These are phyloP conservation scores for Solanum chilense DNA, from an alignment of 257 asterid species.

Conservation along the genomic window DNA sequence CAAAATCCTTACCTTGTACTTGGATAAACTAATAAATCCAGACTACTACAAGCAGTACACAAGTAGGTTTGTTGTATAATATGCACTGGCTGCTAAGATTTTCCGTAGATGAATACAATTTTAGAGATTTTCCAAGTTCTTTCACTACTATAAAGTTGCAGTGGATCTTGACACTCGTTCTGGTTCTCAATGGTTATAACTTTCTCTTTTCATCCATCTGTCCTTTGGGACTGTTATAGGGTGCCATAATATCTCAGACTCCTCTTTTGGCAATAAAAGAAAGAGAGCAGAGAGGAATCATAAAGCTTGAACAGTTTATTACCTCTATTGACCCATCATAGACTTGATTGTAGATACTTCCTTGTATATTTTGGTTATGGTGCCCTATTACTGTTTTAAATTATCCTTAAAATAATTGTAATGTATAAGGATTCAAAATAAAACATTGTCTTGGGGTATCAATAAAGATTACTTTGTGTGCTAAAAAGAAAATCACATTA, in stretches of 20 bases:
- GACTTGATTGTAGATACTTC: not conserved
- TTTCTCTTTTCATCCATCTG: not conserved
- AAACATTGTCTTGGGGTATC: not conserved
- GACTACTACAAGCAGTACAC: not conserved
- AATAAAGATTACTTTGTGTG: not conserved
- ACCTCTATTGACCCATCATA: not conserved
- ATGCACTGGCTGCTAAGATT: not conserved
- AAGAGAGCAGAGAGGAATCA: not conserved
- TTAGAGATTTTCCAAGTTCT: not conserved
- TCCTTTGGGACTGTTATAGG: not conserved
- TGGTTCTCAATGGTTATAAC: not conserved
- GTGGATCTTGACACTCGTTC: not conserved
- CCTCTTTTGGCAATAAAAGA: not conserved
- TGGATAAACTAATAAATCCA: not conserved
- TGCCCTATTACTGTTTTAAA: not conserved
- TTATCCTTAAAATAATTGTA: not conserved
- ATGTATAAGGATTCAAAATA: not conserved
- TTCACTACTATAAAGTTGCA: not conserved
- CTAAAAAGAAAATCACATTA: not conserved
- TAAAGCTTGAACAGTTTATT: not conserved
- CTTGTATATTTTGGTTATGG: not conserved
- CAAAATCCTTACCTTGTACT: not conserved
- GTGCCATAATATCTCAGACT: not conserved
- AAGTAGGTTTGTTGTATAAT: not conserved
- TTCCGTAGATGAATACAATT: not conserved